Evolutionary conservation across 2,329 filamentous ascomycete species (phyloP), one percentile per base, ranked within the genome.

Genomic region (Cladophialophora yegresii): DNA sequence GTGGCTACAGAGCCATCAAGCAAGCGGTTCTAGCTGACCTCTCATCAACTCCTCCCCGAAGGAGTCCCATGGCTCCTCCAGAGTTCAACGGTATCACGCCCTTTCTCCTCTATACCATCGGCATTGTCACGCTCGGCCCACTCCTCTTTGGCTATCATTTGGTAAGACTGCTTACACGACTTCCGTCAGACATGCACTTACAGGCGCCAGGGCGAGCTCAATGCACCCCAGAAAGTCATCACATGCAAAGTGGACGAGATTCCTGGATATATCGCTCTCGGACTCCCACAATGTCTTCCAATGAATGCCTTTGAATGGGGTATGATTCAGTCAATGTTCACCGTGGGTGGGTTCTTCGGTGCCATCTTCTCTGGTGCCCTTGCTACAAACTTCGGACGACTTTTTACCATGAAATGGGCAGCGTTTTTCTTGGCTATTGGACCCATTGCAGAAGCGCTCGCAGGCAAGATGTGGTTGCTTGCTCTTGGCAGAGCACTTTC

Each of bases 91-190:
- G 57, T 13, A 54, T 63, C 22, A 64, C 66, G 13, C 61, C 40
- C 0, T 68, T 61, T 20, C 85, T 98, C 71, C 74, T 95, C 72
- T 85, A 91, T 73, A 79, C 95, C 54, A 84, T 97, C 63, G 79
- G 87, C 66, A 82, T 93, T 66, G 86, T 90, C 51, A 96, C 92
- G 0, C 79, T 97, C 20, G 95, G 93, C 0, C 92, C 95, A 1
- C 84, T 97, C 51, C 92, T 97, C 74, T 98, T 97, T 75, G 95
- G 95, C 67, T 97, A 91, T 78, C 93, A 97, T 77, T 78, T 98
- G 76, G 92, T 95, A 83, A 74, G 80, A 73, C 33, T 58, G 47
- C 2, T 26, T 9, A 33, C 62, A 57, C 55, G 13, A 57, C 33
- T 36, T 43, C 32, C 32, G 23, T 20, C 30, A 47, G 23, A 57